Conservation (phyloP, 2,329 filamentous ascomycete genomes). For the Ophiostoma ulmi region DNA sequence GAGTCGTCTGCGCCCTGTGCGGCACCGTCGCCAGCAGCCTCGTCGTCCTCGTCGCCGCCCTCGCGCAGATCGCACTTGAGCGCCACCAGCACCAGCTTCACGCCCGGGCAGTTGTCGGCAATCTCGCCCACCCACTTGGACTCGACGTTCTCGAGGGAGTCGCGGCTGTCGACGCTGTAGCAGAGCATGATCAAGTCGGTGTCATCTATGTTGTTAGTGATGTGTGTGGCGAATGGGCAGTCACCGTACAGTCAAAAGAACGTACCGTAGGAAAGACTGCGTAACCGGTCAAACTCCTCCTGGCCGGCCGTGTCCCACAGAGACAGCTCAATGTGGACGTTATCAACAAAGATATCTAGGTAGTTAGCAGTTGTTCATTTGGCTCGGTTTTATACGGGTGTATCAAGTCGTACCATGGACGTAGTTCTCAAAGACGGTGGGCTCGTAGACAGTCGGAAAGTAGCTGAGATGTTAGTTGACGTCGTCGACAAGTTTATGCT, state of each 20-base stretch:
- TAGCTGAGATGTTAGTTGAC: constrained; percentile 52
- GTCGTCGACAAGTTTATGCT: too few species aligned
- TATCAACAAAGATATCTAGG: constrained; percentile 96
- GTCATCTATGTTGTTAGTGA: constrained; percentile 50
- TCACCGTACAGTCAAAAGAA: neutral
- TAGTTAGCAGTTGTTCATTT: constrained; percentile 17
- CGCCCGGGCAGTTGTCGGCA: constrained; percentile 91
- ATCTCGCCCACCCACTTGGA: constrained; percentile 99
- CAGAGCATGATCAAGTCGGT: constrained; percentile 99
- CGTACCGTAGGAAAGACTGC: constrained; percentile 84
- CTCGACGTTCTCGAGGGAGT: constrained; percentile 96
- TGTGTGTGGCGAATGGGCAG: too few species aligned
- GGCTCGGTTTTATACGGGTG: neutral
- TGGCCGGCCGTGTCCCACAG: constrained; percentile 98
- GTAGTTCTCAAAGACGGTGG: constrained; percentile 98
- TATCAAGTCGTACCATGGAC: constrained; percentile 66
- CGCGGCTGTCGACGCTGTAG: constrained; percentile 93
- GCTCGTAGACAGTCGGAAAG: constrained; percentile 97
- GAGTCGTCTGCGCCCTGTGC: constrained; percentile 23
- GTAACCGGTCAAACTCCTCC: constrained; percentile 95
- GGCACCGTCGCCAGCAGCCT: constrained; percentile 48
- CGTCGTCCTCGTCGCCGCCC: constrained; percentile 60
- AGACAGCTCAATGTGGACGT: constrained; percentile 91
- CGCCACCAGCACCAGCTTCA: constrained; percentile 90
- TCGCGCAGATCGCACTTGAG: constrained; percentile 96